Evolutionary conservation across 331 rosid genomes (phyloP).

Genomic region (Rosa hybrid): DNA sequence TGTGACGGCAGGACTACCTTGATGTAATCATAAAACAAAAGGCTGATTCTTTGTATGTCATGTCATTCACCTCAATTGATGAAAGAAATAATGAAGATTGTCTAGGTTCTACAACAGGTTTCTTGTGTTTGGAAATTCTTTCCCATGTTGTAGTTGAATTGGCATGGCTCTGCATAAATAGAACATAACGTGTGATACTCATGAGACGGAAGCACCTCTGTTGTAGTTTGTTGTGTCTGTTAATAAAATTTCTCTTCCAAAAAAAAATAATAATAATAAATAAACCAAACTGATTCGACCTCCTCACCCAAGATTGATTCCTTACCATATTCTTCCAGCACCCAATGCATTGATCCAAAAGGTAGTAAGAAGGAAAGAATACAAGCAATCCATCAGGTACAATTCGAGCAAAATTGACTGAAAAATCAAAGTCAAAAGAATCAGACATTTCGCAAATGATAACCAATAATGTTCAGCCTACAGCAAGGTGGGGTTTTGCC

Average conservation of each 20-base stretch:
- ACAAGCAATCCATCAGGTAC: slow-evolving; percentile 96
- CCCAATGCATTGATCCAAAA: slow-evolving; percentile 77
- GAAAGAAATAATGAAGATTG: slow-evolving; percentile 73
- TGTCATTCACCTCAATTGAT: slow-evolving; percentile 70
- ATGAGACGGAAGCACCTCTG: slow-evolving; percentile 23
- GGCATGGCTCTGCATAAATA: slow-evolving; percentile 58
- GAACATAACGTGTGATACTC: slow-evolving; percentile 12
- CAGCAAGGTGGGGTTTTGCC: neutral
- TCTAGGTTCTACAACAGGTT: slow-evolving; percentile 92
- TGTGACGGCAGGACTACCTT: slow-evolving; percentile 24
- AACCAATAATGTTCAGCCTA: slow-evolving; percentile 3
- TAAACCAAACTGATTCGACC: slow-evolving; percentile 29
- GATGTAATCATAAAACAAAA: neutral
- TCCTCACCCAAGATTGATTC: slow-evolving; percentile 18
- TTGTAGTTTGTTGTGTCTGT: neutral
- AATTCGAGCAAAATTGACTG: slow-evolving; percentile 95
- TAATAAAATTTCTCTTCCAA: neutral
- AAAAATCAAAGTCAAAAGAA: slow-evolving; percentile 33
- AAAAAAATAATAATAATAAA: neutral
- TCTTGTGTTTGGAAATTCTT: slow-evolving; percentile 87
- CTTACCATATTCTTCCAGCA: slow-evolving; percentile 86
- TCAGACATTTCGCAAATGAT: slow-evolving; percentile 12
- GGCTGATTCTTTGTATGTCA: slow-evolving; percentile 20
- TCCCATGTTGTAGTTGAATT: slow-evolving; percentile 88
- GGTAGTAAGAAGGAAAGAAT: slow-evolving; percentile 93